Base-by-base conservation (phyloP, 768 basidiomycete genomes). In the Auricularia cornea region DNA sequence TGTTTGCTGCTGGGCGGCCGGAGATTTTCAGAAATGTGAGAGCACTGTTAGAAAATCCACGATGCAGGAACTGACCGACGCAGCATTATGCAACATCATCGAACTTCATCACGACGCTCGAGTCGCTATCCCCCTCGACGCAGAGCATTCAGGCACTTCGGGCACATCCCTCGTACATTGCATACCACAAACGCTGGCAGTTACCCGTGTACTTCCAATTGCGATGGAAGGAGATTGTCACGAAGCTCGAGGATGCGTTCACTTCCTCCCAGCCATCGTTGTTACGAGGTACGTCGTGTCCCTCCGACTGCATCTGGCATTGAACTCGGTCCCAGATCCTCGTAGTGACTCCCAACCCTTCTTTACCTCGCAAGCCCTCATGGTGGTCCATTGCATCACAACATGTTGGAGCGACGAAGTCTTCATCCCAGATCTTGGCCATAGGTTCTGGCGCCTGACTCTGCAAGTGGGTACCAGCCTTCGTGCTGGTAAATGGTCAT, bases 171-270 rank as follows among this genome's bases (percentile, higher is more conserved):
- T 78, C 86, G 3, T 96, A 87, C 72, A 66, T 70, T 28, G 74
- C 85, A 1, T 97, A 98, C 70, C 84, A 89, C 70, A 81, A 84
- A 65, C 83, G 94, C 38, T 99, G 97, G 95, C 97, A 98, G 71
- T 81, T 99, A 2, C 91, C 93, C 1, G 90, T 98, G 10, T 98
- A 98, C 72, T 98, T 96, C 73, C 97, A 99, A 70, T 78, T 99
- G 65, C 83, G 96, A 52, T 96, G 95, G 93, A 97, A 97, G 74
- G 96, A 97, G 70, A 90, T 96, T 60, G 85, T 94, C 0, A 76
- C 81, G 0, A 80, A 78, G 59, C 75, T 97, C 18, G 97, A 99
- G 75, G 86, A 88, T 14, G 74, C 77, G 2, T 75, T 98, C 16
- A 70, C 74, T 20, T 69, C 70, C 23, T 10, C 54, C 18, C 26